A percentile compares a stretch with the other conserved stretches of the same genome.
phyloP scores from a whole-genome alignment of 768 basidiomycete genomes.

The Nevesoporus exiguus region DNA sequence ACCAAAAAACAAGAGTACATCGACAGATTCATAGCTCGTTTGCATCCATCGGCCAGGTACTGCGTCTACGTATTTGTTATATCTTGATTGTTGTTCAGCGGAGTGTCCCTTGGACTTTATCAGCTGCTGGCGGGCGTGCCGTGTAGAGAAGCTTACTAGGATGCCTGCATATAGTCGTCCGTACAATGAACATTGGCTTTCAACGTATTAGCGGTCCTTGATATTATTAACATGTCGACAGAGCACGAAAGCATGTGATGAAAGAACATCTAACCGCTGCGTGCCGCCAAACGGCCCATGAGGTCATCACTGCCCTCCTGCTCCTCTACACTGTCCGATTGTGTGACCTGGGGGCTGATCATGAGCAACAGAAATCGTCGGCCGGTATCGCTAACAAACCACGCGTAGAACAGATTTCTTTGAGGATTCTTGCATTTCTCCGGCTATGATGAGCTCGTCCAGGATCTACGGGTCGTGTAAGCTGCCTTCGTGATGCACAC shows the following conservation, averaged over 20 bases:
- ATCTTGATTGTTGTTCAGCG: not conserved
- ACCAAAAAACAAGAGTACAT: constrained; percentile 31
- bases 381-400: constrained; percentile 29
- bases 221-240: constrained; percentile 11
- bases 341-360: constrained; percentile 60
- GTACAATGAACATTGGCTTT: constrained; percentile 4
- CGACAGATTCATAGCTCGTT: constrained; percentile 13
- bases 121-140: not conserved
- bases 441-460: constrained; percentile 90
- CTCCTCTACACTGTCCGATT: constrained; percentile 80
- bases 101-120: not conserved
- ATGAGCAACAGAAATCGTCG: constrained; percentile 12
- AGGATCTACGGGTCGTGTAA: constrained; percentile 52
- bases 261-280: constrained; percentile 52
- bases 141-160: not conserved
- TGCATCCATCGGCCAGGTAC: not conserved
- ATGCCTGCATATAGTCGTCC: not conserved
- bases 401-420: constrained; percentile 66
- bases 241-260: not conserved
- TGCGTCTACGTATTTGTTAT: not conserved
- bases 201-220: constrained; percentile 31
- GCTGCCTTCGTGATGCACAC: not conserved
- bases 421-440: constrained; percentile 91
- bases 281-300: constrained; percentile 71
- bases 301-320: constrained; percentile 83